Evolutionary conservation across 179 eudicot genomes (phyloP), one percentile per base, ranked within the genome.

Genomic region (Patellifolia procumbens): DNA sequence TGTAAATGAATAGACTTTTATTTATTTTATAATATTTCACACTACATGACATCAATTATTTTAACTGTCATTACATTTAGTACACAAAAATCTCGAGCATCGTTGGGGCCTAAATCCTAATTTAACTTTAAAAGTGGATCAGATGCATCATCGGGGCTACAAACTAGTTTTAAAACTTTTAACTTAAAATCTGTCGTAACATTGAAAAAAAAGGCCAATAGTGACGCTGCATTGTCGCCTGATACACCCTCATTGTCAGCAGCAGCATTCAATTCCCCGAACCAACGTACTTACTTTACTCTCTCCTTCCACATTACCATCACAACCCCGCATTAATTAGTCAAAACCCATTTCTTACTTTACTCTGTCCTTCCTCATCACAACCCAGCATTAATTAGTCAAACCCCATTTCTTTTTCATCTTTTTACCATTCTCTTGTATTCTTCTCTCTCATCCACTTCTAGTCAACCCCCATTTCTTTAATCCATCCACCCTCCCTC

Each of bases 161-260:
- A n/a, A n/a, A n/a, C n/a, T n/a, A n/a, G n/a, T n/a, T n/a, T 39
- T 39, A 5, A 39, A 39, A 39, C 43, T 39, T 39, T 39, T 39
- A 4, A n/a, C 4, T 53, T 19, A 53, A 0, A 53, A 53, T 1
- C 3, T 19, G 24, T 2, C 1, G 3, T 53, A n/a, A 53, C 2
- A 64, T 7, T 13, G 48, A 39, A 22, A 42, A n/a, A 64, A 11
- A 43, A 5, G 2, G 13, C 75, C 84, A 75, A 81, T 55, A 68
- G 6, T 52, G 63, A 24, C 81, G 81, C 81, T 35, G 20, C 67
- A 19, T 49, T 81, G 78, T 73, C 78, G 51, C 60, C 64, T 59
- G 1, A 43, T 48, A 77, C 6, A 48, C 67, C 81, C 52, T 78
- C 76, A 78, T 74, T 73, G 79, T 78, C 84, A 78, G 81, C 64